These are phyloP conservation scores for Psilocybe sp. DNA, from an alignment of 768 basidiomycete genomes.

Conservation along the genomic window DNA sequence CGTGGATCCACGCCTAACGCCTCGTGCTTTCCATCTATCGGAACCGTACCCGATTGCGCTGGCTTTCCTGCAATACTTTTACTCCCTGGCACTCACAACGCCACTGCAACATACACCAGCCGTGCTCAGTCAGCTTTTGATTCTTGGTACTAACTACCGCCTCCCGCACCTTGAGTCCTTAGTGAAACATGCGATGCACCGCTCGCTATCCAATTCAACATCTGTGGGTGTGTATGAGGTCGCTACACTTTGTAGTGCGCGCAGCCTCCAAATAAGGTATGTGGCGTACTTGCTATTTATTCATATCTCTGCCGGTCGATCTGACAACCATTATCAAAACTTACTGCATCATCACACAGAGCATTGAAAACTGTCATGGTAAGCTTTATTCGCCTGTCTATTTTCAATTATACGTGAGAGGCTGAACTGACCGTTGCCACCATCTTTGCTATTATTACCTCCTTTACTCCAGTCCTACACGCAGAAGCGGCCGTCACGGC, in stretches of 20 bases:
- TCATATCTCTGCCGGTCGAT: neutral
- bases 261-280: constrained; percentile 86
- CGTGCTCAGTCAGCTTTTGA: constrained; percentile 81
- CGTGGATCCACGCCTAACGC: constrained; percentile 77
- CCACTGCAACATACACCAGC: constrained; percentile 90
- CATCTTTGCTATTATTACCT: neutral
- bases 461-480: constrained; percentile 62
- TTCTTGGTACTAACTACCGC: constrained; percentile 81
- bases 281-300: constrained; percentile 13
- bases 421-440: neutral
- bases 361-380: constrained; percentile 86
- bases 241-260: constrained; percentile 85
- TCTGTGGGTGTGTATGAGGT: constrained; percentile 95
- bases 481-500: constrained; percentile 67
- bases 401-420: neutral
- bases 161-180: constrained; percentile 71
- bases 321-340: neutral
- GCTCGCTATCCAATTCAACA: constrained; percentile 76
- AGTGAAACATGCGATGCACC: constrained; percentile 95
- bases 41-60: constrained; percentile 88
- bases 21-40: constrained; percentile 76
- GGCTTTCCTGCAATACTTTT: constrained; percentile 92
- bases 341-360: constrained; percentile 28
- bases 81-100: constrained; percentile 81
- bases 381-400: constrained; percentile 16